Conservation (phyloP, 2,329 filamentous ascomycete species). For the Penicillium sp. region DNA sequence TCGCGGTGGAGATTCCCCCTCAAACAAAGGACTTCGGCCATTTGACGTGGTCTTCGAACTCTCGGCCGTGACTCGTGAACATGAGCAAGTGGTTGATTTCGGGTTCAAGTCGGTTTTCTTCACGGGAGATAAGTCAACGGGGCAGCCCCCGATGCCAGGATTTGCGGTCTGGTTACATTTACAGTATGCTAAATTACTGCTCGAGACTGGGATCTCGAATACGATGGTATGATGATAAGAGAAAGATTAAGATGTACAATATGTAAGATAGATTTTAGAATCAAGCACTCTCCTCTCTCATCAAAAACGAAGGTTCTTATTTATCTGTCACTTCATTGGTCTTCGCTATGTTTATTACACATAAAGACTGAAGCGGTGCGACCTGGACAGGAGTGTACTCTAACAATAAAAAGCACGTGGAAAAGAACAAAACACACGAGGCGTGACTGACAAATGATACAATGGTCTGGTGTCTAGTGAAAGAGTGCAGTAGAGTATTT, state of each 20-base stretch:
- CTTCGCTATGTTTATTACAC: not conserved
- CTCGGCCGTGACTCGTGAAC: not conserved
- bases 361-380: not conserved
- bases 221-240: not conserved
- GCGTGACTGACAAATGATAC: too few species aligned
- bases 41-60: constrained; percentile 17
- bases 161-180: constrained; percentile 17
- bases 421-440: not conserved
- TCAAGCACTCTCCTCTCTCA: not conserved
- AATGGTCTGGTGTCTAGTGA: not conserved
- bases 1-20: constrained; percentile 14
- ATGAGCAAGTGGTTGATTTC: constrained; percentile 10
- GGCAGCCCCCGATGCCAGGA: constrained; percentile 8
- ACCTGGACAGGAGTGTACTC: not conserved
- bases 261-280: not conserved
- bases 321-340: not conserved
- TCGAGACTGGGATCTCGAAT: constrained; percentile 12
- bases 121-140: not conserved
- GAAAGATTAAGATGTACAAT: not conserved
- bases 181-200: constrained; percentile 15
- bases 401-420: not conserved
- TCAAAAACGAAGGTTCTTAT: not conserved
- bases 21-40: constrained; percentile 9
- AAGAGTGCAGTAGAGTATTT: not conserved
- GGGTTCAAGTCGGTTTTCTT: constrained; percentile 18